A percentile compares a stretch with the other conserved stretches of the same genome.
Evolutionary conservation across 306 rosid genomes (phyloP).

Genomic region (Cicer chorassanicum): DNA sequence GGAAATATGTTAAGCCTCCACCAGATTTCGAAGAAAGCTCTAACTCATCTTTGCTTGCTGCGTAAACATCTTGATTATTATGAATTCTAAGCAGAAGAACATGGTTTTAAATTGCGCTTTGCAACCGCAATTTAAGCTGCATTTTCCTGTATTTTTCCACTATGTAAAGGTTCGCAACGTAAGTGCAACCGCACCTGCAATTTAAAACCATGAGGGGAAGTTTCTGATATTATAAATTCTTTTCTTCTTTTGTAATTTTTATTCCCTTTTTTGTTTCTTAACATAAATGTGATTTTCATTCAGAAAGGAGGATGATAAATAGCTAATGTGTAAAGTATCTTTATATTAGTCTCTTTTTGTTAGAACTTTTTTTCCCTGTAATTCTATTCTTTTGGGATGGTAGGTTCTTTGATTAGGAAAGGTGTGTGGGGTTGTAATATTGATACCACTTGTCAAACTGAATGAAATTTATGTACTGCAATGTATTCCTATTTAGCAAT

Average conservation of each 20-base stretch:
- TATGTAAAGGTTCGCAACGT: too few relatives aligned
- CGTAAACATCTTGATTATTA: not conserved
- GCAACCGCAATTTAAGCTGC: too few relatives aligned
- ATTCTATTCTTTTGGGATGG: constrained; percentile 49
- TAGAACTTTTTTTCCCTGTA: constrained; percentile 28
- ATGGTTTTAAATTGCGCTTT: too few relatives aligned
- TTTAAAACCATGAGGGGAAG: too few relatives aligned
- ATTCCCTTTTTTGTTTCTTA: constrained; percentile 33
- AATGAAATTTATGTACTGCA: constrained; percentile 40
- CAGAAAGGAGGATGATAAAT: constrained; percentile 47
- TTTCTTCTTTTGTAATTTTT: constrained; percentile 48
- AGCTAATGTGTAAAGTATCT: constrained; percentile 58
- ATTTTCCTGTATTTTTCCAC: too few relatives aligned
- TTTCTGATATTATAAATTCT: constrained; percentile 23
- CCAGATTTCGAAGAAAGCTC: constrained; percentile 62
- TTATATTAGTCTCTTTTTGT: not conserved
- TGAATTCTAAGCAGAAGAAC: not conserved
- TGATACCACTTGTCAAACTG: constrained; percentile 26
- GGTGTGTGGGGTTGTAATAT: constrained; percentile 42
- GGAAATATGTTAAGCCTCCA: constrained; percentile 87
- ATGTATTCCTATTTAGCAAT: not conserved
- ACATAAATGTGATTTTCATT: constrained; percentile 45
- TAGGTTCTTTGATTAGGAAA: constrained; percentile 34
- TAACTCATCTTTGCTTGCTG: constrained; percentile 55
- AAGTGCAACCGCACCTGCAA: too few relatives aligned